Conservation (phyloP, 2,329 filamentous ascomycete genomes). For the Sporothrix inflata region DNA sequence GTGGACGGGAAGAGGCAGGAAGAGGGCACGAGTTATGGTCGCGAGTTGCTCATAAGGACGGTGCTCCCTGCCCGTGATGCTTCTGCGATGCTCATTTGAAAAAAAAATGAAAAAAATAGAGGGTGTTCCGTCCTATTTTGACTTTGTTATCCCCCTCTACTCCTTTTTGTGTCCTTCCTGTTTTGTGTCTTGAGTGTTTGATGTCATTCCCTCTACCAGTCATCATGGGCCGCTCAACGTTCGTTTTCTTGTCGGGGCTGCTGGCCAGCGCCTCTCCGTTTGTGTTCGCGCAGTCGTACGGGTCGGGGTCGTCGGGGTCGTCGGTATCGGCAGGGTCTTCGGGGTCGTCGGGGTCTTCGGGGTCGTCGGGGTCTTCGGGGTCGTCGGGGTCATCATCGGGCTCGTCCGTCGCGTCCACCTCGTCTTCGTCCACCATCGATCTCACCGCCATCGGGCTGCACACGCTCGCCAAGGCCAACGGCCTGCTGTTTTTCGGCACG, state of each 20-base stretch:
- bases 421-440: not conserved
- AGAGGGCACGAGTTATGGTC: not conserved
- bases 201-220: not conserved
- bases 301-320: not conserved
- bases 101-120: no score
- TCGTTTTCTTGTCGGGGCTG: conserved; percentile 26
- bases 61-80: not conserved
- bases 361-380: not conserved
- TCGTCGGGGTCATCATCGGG: conserved; percentile 8
- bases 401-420: not conserved
- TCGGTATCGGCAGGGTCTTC: not conserved
- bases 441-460: conserved; percentile 43
- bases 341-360: not conserved
- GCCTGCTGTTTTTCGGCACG: conserved; percentile 59
- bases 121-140: not conserved
- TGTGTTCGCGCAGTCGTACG: conserved; percentile 25
- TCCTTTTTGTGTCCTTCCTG: no score
- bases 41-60: not conserved
- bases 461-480: conserved; percentile 51
- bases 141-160: not conserved
- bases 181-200: not conserved
- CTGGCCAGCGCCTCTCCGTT: conserved; percentile 28
- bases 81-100: not conserved
- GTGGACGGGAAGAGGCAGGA: not conserved
- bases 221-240: conserved; percentile 9